Evolutionary conservation across 1,284 basidiomycete genomes (phyloP).

Genomic region (Stygiomarasmius scandens): DNA sequence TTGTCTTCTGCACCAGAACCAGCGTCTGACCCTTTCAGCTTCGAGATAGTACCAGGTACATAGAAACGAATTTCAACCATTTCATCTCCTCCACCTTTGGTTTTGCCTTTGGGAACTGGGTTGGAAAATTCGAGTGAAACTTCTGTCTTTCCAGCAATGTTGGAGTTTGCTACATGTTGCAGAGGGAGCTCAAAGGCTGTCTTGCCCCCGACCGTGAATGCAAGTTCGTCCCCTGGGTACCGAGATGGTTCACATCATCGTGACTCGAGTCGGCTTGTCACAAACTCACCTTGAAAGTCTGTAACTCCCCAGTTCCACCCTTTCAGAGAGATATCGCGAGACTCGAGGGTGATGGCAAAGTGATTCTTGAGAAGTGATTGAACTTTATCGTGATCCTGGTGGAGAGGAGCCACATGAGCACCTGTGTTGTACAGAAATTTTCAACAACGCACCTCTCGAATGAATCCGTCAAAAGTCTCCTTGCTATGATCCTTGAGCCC

Average conservation of each 20-base stretch:
- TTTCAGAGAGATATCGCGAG: conserved; percentile 85
- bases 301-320: conserved; percentile 99
- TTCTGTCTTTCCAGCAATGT: conserved; percentile 96
- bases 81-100: conserved; percentile 75
- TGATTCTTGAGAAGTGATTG: conserved; percentile 79
- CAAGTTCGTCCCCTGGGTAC: conserved; percentile 79
- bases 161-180: conserved; percentile 90
- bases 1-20: conserved; percentile 72
- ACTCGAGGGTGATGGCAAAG: conserved; percentile 86
- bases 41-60: conserved; percentile 83
- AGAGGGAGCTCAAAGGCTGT: conserved; percentile 93
- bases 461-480: conserved; percentile 94
- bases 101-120: conserved; percentile 45
- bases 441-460: conserved; percentile 69
- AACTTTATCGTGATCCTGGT: conserved; percentile 82
- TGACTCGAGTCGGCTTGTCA: not conserved
- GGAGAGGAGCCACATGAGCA: conserved; percentile 6
- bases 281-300: conserved; percentile 82
- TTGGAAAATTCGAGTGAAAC: conserved; percentile 93
- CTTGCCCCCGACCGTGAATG: conserved; percentile 90
- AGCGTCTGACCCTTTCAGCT: conserved; percentile 74
- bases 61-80: conserved; percentile 97
- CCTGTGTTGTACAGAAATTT: conserved; percentile 7
- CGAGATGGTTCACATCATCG: conserved; percentile 2
- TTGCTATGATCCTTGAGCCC: conserved; percentile 65